A percentile compares a stretch with the other conserved stretches of the same genome.
Conservation (phyloP, 2,329 filamentous ascomycete genomes). For the Alternaria burnsii region DNA sequence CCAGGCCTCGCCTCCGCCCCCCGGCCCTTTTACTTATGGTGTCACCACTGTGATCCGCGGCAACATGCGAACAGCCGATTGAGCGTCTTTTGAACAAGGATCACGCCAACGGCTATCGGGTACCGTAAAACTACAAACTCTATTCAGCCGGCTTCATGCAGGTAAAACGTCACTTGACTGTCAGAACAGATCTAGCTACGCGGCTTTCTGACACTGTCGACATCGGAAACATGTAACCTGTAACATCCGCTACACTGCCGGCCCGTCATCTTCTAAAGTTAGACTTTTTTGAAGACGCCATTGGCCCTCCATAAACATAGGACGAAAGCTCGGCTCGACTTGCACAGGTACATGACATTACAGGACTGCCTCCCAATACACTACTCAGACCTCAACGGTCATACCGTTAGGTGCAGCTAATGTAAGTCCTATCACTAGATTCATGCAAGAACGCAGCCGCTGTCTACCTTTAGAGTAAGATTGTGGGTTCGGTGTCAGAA, state of each 20-base stretch:
- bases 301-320: neutral
- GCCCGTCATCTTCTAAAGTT: neutral
- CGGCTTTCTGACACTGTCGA: neutral
- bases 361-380: constrained; percentile 1
- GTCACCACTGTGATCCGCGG: neutral
- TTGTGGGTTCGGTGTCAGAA: neutral
- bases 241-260: neutral
- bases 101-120: neutral
- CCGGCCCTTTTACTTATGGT: neutral
- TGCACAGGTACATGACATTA: neutral
- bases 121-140: constrained; percentile 2
- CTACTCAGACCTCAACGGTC: constrained; percentile 3
- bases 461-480: neutral
- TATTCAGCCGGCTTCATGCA: neutral
- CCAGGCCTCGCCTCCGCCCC: neutral
- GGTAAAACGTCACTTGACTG: neutral
- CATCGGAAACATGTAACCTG: constrained; percentile 1
- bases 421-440: neutral
- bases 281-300: neutral
- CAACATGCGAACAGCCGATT: neutral
- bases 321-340: neutral
- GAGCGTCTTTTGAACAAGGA: neutral
- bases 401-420: constrained; percentile 8
- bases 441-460: constrained; percentile 1
- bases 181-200: neutral